These are phyloP conservation scores for Alternaria arborescens DNA, from an alignment of 2,329 filamentous ascomycete genomes.

Conservation along the genomic window DNA sequence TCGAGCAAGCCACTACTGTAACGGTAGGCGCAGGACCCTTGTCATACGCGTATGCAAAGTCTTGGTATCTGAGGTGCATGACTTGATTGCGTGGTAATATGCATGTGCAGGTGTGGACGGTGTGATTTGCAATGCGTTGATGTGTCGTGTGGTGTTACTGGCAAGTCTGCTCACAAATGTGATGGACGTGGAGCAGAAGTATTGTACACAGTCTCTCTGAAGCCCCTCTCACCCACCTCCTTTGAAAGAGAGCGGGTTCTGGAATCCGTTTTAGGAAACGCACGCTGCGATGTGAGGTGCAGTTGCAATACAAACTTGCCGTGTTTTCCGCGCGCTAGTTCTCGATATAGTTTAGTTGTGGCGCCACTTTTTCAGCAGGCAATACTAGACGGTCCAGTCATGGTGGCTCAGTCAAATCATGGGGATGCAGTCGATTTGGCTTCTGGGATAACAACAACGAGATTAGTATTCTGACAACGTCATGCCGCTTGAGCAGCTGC, in stretches of 20 bases:
- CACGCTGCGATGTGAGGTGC: constrained; percentile 15
- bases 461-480: not conserved
- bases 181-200: not conserved
- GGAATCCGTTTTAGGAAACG: not conserved
- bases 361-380: constrained; percentile 16
- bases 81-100: constrained; percentile 8
- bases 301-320: constrained; percentile 24
- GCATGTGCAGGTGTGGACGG: not conserved
- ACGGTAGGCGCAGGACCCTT: constrained; percentile 17
- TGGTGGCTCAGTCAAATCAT: constrained; percentile 15
- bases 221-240: not conserved
- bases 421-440: not conserved
- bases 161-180: not conserved
- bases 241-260: not conserved
- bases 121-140: not conserved
- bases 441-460: not conserved
- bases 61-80: constrained; percentile 33
- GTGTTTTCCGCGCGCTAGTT: constrained; percentile 18
- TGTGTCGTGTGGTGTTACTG: not conserved
- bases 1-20: constrained; percentile 22
- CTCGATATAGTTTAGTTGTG: constrained; percentile 12
- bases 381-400: constrained; percentile 16
- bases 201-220: not conserved
- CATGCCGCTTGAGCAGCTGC: not conserved
- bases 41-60: constrained; percentile 27